Evolutionary conservation across 306 rosid species (phyloP), one percentile per base, ranked within the genome.

Genomic region (Gillenia trifoliata): DNA sequence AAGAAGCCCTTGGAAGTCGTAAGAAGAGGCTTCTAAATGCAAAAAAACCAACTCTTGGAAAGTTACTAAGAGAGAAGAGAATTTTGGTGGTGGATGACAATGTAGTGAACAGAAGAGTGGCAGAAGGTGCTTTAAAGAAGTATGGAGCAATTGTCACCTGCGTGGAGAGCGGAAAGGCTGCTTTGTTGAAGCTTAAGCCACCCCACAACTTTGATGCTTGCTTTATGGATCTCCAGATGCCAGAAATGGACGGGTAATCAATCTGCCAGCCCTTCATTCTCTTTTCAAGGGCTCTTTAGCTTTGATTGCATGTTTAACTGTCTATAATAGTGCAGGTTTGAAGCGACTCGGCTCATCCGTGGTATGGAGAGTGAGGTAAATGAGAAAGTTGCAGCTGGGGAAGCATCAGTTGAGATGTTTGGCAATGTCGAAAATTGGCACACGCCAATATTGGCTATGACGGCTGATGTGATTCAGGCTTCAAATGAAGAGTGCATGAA

Each of bases 161-260:
- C 43, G 96, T 91, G 41, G 93, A 90, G 31, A 83, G 92, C 59
- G 98, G 98, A 63, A 83, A 36, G 80, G 83, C 75, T 73, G 98
- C 98, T 59, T 72, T 94, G 31, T 71, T 80, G 40, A 67, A 75
- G 86, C 96, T 94, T 45, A 72, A 85, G 70, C 96, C 88, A 63
- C 98, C 98, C 2, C 98, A 94, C 79, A 67, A 30, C 77, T 90
- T 91, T 55, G 84, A 88, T 76, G 96, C 93, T 61, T 94, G 98
- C 82, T 94, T 94, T 88, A 94, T 94, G 98, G 98, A 94, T 88
- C 95, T 94, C 87, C 98, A 90, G 75, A 94, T 94, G 98, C 98
- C 97, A 29, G 96, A 90, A 87, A 94, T 94, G 97, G 93, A 94
- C n/a, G 98, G 98, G 98, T 94, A 94, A 85, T 52, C 73, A 59